phyloP scores from a whole-genome alignment of 306 rosid genomes.

The Sophora flavescens region DNA sequence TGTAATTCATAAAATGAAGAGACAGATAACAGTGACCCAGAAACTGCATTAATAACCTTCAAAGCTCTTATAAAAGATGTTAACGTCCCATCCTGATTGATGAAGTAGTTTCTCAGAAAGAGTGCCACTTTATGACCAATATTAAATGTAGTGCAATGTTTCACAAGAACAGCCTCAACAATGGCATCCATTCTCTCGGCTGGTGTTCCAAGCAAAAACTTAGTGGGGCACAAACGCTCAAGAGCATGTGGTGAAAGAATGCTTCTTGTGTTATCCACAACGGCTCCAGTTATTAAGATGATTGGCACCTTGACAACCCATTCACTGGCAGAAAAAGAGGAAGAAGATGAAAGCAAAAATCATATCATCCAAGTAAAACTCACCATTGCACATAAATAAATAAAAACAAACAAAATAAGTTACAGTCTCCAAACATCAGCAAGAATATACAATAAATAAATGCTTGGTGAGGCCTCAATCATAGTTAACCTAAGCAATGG shows the following conservation, averaged over 20 bases:
- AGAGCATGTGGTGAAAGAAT: slow-evolving; percentile 79
- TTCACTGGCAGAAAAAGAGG: slow-evolving; percentile 66
- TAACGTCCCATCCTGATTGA: slow-evolving; percentile 92
- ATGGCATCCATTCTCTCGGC: slow-evolving; percentile 91
- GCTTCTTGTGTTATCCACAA: slow-evolving; percentile 74
- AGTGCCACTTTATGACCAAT: slow-evolving; percentile 87
- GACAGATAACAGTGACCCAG: slow-evolving; percentile 33
- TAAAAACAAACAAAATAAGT: slow-evolving; percentile 16
- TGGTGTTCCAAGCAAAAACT: slow-evolving; percentile 76
- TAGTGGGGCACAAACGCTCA: slow-evolving; percentile 68
- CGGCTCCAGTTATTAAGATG: slow-evolving; percentile 86
- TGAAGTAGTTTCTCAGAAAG: slow-evolving; percentile 81
- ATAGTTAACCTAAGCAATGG: slow-evolving; percentile 3
- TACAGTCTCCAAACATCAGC: slow-evolving; percentile 15
- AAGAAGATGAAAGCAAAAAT: slow-evolving; percentile 25
- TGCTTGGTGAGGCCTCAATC: slow-evolving; percentile 28
- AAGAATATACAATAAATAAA: slow-evolving; percentile 27
- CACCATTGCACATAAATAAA: slow-evolving; percentile 27
- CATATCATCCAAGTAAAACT: slow-evolving; percentile 39
- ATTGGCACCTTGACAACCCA: slow-evolving; percentile 88
- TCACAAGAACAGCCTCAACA: slow-evolving; percentile 85
- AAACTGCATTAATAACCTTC: slow-evolving; percentile 68
- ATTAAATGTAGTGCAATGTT: slow-evolving; percentile 66
- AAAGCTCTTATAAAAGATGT: slow-evolving; percentile 88
- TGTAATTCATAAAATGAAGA: slow-evolving; percentile 25